Conservation (phyloP, 2,329 filamentous ascomycete species). For the Epicoccum sorghinum region DNA sequence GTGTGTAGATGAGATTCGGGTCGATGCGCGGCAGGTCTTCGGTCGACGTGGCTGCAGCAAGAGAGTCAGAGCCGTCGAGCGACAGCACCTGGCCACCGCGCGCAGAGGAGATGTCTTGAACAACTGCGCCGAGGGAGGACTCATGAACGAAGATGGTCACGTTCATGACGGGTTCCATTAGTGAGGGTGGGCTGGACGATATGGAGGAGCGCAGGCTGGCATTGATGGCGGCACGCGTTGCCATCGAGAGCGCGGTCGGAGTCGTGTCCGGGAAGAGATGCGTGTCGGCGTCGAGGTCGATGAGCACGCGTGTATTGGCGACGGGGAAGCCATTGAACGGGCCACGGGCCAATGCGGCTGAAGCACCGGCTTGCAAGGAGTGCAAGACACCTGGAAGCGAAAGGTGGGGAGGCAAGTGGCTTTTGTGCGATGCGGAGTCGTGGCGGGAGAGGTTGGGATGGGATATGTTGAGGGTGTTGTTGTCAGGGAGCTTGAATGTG, state of each 20-base stretch:
- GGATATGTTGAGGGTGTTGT: conserved; percentile 70
- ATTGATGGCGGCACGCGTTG: conserved; percentile 66
- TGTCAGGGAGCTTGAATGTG: conserved; percentile 57
- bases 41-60: conserved; percentile 6
- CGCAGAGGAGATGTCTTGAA: conserved; percentile 78
- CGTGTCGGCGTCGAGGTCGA: conserved; percentile 69
- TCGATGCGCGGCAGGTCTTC: conserved; percentile 63
- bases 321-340: conserved; percentile 81
- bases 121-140: conserved; percentile 76
- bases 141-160: conserved; percentile 88
- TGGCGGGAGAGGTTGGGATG: conserved; percentile 57
- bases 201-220: conserved; percentile 70
- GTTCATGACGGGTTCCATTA: conserved; percentile 95
- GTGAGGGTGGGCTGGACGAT: conserved; percentile 60
- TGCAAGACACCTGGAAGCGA: conserved; percentile 56
- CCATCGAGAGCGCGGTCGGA: conserved; percentile 71
- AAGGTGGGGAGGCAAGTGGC: conserved; percentile 62
- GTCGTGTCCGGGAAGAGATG: conserved; percentile 73
- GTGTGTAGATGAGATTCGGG: conserved; percentile 78
- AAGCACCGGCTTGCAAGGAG: conserved; percentile 76
- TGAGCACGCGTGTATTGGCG: conserved; percentile 72
- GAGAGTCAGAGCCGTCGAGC: conserved; percentile 55
- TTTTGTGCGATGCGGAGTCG: conserved; percentile 37
- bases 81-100: conserved; percentile 77
- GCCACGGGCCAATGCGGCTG: conserved; percentile 83